These are phyloP conservation scores for Colletotrichum gigasporum DNA, from an alignment of 2,329 filamentous ascomycete genomes.

Conservation along the genomic window DNA sequence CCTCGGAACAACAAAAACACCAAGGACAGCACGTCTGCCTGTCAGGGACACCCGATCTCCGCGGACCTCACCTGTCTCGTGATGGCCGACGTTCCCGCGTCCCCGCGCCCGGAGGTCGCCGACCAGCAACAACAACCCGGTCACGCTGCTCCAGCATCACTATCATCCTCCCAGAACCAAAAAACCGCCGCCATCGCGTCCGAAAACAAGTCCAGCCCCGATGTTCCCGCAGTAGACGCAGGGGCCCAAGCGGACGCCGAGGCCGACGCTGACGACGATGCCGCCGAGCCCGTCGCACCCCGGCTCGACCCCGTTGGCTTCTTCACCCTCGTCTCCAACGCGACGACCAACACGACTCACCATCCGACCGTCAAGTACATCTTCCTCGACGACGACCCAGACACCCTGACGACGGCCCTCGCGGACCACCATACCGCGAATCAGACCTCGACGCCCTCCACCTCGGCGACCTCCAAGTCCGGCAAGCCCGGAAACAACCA, in stretches of 20 bases:
- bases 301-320: constrained; percentile 47
- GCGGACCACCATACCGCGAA: constrained; percentile 43
- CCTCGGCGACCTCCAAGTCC: constrained; percentile 35
- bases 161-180: constrained; percentile 19
- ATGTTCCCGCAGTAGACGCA: background rate
- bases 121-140: background rate
- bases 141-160: background rate
- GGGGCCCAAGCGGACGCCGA: background rate
- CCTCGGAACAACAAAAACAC: background rate
- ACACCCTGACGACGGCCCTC: constrained; percentile 75
- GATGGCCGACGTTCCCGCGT: constrained; percentile 26
- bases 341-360: constrained; percentile 75
- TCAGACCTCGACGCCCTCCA: constrained; percentile 35
- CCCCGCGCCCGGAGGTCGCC: constrained; percentile 15
- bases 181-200: background rate
- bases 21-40: background rate
- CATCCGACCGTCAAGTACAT: constrained; percentile 93
- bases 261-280: background rate
- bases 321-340: constrained; percentile 86
- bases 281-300: background rate
- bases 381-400: constrained; percentile 90
- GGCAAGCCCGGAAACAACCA: too few species aligned
- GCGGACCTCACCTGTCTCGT: constrained; percentile 7
- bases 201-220: background rate
- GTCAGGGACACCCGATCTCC: background rate